phyloP scores from a whole-genome alignment of 495 filamentous ascomycete genomes.

The Neurospora terricola region DNA sequence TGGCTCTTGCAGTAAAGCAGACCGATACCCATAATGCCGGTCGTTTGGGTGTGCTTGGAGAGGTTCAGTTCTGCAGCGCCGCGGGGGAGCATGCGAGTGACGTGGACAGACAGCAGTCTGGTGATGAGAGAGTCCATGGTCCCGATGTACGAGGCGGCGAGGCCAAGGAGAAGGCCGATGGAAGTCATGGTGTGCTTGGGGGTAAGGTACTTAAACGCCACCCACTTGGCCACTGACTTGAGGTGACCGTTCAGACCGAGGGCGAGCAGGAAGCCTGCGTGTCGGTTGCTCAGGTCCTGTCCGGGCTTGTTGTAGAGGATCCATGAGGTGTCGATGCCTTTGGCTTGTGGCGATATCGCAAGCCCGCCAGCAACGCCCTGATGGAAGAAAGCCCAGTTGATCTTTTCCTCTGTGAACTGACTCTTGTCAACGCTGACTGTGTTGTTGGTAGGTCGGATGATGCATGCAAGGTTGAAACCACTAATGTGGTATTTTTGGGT shows the following conservation, averaged over 20 bases:
- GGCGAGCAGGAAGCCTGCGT: constrained; percentile 86
- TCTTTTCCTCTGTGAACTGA: constrained; percentile 84
- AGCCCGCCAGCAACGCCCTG: constrained; percentile 84
- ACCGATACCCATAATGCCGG: constrained; percentile 95
- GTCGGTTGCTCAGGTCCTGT: constrained; percentile 78
- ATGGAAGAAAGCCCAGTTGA: constrained; percentile 97
- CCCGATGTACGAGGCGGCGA: constrained; percentile 87
- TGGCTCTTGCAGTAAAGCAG: constrained; percentile 91
- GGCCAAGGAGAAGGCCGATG: constrained; percentile 82
- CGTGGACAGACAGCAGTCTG: constrained; percentile 91
- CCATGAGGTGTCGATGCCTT: constrained; percentile 96
- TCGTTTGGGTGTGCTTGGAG: constrained; percentile 87
- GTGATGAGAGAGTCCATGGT: constrained; percentile 96
- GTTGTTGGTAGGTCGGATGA: constrained; percentile 84
- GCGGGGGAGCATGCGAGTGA: constrained; percentile 83
- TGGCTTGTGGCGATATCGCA: constrained; percentile 79
- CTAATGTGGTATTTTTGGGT: constrained; percentile 82
- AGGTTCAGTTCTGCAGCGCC: constrained; percentile 91
- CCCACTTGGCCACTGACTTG: constrained; percentile 89
- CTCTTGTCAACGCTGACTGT: constrained; percentile 79
- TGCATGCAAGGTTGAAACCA: constrained; percentile 78
- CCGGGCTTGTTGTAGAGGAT: constrained; percentile 93
- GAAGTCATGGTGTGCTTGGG: constrained; percentile 99
- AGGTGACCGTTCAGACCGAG: constrained; percentile 94
- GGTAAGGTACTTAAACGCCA: constrained; percentile 95